Base-by-base conservation (phyloP, 202 grass and related monocot genomes). In the Carex arenaria region DNA sequence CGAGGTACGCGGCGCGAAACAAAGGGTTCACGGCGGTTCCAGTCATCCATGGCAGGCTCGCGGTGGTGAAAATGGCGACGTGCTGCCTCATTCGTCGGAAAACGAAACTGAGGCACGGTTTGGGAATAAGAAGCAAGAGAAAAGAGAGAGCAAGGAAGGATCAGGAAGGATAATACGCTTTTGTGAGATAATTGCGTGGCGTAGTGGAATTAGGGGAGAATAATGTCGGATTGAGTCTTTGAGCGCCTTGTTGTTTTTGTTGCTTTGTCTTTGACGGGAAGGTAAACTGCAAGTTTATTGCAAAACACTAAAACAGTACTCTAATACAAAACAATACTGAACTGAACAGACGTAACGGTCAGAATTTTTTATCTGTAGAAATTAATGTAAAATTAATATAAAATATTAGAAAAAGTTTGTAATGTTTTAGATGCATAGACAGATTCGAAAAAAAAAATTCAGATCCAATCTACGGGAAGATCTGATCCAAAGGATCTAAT, bases 41-140 rank as follows among this genome's bases (percentile, higher is more conserved):
- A 7, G 96, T 98, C 96, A 93, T 93, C 96, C 96, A 98, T n/a
- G 93, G 91, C 61, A 98, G 83, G 83, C 91, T 93, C 19, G 93
- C 95, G 17, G 93, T 98, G 78, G 96, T 98, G 84, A 98, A 93
- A 79, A 98, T 98, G 0, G 85, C 84, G 38, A 98, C 67, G 75
- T 84, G 86, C 79, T 95, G 91, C 73, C 73, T 78, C 73, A 78
- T 59, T 74, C 45, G 22, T 52, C 45, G 20, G 51, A 34, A 28
- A 56, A 76, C 4, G 5, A 32, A 7, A 76, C 18, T 18, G 14
- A 34, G 34, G 19, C 17, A 2, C 67, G 17, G 40, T 69, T n/a
- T 7, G 2, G 67, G 17, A 22, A 51, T 6, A 72, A 12, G 14
- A 13, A 31, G 47, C 13, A 30, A 3, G 69, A 52, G 18, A 12